These are phyloP conservation scores for Ormosia semicastrata DNA, from an alignment of 306 rosid genomes.

Conservation along the genomic window DNA sequence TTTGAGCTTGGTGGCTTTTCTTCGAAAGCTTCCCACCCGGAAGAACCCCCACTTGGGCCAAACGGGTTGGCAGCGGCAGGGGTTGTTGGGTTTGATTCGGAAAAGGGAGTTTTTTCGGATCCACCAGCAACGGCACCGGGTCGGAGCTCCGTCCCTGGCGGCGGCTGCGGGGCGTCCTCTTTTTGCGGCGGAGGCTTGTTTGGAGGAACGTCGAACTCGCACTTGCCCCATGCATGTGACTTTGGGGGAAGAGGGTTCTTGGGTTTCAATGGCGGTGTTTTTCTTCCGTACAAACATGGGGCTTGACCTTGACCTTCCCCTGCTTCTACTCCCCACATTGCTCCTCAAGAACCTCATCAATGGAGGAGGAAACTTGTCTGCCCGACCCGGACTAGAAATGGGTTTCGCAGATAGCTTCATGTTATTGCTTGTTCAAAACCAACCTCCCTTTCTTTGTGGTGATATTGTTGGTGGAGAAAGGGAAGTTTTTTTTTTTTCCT, in stretches of 20 bases:
- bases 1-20: slow-evolving; percentile 34
- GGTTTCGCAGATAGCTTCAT: slow-evolving; percentile 70
- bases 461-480: not conserved
- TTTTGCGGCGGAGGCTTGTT: slow-evolving; percentile 15
- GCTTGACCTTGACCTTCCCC: slow-evolving; percentile 72
- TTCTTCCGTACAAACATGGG: slow-evolving; percentile 83
- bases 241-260: slow-evolving; percentile 94
- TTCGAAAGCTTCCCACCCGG: slow-evolving; percentile 26
- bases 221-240: slow-evolving; percentile 99
- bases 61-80: slow-evolving; percentile 25
- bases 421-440: not conserved
- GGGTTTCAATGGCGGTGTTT: slow-evolving; percentile 59
- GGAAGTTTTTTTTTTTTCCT: not conserved
- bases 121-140: slow-evolving; percentile 44
- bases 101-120: slow-evolving; percentile 32
- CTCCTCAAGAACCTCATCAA: slow-evolving; percentile 78
- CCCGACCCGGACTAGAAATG: slow-evolving; percentile 82
- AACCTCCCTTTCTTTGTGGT: not conserved
- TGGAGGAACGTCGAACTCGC: slow-evolving; percentile 62
- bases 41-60: slow-evolving; percentile 65
- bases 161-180: not conserved
- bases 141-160: not conserved
- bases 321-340: slow-evolving; percentile 77
- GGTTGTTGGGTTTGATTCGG: slow-evolving; percentile 32
- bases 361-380: slow-evolving; percentile 94